These are phyloP conservation scores for Cladosporium velox DNA, from an alignment of 2,329 filamentous ascomycete species.

Conservation along the genomic window DNA sequence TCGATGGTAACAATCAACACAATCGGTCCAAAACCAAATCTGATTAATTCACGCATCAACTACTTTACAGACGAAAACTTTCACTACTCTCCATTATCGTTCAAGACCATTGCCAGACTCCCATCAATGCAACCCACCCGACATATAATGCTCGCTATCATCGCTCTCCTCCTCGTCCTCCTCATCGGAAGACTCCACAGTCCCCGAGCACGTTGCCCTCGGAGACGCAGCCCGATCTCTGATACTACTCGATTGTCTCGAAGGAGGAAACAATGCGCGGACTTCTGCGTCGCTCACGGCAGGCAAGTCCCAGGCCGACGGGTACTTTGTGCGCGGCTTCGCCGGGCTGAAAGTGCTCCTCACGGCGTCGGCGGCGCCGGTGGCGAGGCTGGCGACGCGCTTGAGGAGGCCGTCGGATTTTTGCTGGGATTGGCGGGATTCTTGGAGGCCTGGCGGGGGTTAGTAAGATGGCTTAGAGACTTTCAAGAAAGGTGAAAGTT, in stretches of 20 bases:
- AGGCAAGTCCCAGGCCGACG: constrained; percentile 10
- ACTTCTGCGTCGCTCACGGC: not conserved
- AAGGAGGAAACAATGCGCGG: not conserved
- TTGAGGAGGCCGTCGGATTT: not conserved
- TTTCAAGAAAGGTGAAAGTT: too few species aligned
- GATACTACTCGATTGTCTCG: not conserved
- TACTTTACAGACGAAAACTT: not conserved
- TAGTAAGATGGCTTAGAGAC: too few species aligned
- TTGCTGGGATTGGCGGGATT: not conserved
- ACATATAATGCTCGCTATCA: not conserved
- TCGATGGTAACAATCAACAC: not conserved
- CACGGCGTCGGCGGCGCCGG: constrained; percentile 1
- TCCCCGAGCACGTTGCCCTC: not conserved
- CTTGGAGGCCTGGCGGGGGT: not conserved
- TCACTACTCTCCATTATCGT: not conserved
- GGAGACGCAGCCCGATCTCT: not conserved
- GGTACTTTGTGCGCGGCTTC: not conserved
- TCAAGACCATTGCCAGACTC: not conserved
- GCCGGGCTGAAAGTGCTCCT: not conserved
- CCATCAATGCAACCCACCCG: not conserved
- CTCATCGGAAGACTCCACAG: not conserved
- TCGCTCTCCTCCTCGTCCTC: not conserved
- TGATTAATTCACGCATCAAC: not conserved
- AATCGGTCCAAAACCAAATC: not conserved
- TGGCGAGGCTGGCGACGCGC: not conserved